Base-by-base conservation (phyloP, 1,139 yeast genomes). In the Pneumocystis carinii region DNA sequence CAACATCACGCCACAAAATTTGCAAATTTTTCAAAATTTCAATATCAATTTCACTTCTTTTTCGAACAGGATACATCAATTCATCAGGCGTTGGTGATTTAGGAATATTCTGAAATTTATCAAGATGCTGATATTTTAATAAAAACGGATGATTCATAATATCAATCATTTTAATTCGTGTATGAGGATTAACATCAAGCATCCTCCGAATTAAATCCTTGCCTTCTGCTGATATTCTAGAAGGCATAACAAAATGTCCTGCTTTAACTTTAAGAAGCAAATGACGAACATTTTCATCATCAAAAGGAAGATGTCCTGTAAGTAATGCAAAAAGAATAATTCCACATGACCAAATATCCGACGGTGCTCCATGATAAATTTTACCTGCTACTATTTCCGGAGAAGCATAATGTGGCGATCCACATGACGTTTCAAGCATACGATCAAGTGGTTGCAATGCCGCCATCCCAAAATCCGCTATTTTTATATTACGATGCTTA, bases 391-490 rank as follows among this genome's bases (percentile, higher is more conserved):
- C 97, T 68, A 92, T 92, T 74, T 92, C 98, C 0, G 98, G 98
- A 15, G 96, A 88, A 1, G 98, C 98, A 75, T 92, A 92, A 75
- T 94, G 98, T 29, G 98, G 98, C 29, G 97, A 89, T 0, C 99
- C 99, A 75, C 99, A 92, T 39, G 95, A 86, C 1, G 98, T 92
- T 73, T 92, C 97, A 64, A 94, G 78, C 71, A 92, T 76, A 70
- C 87, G 82, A 69, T 86, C 95, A 64, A 83, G 82, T 56, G 95
- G 85, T 74, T 92, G 98, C 61, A 92, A 77, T 1, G 98, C 98
- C n/a, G 99, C 98, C 98, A 92, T 94, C 56, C 99, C 99, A 73
- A 92, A 92, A 75, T 92, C 99, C 17, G 99, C 98, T 69, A 92
- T 90, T 73, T 92, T 92, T 74, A 92, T 90, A 73, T 88, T 90